These are phyloP conservation scores for Micromonas pusilla DNA, from an alignment of 139 green algal species.

Conservation along the genomic window DNA sequence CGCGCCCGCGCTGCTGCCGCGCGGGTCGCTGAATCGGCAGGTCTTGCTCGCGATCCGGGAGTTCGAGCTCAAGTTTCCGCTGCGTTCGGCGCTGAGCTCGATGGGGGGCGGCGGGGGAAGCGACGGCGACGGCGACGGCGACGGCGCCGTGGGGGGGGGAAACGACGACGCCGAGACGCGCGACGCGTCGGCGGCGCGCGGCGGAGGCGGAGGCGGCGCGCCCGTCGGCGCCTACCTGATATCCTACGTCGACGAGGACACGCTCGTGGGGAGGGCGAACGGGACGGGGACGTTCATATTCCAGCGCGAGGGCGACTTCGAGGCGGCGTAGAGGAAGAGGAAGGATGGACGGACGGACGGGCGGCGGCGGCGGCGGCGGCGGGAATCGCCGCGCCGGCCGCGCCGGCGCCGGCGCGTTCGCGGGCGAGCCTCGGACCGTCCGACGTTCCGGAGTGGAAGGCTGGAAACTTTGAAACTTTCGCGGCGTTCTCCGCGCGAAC, in stretches of 20 bases:
- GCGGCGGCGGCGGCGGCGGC: too few relatives aligned
- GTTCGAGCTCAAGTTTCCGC: constrained; percentile 20
- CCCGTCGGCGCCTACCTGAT: constrained; percentile 13
- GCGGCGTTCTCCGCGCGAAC: too few relatives aligned
- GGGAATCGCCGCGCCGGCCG: too few relatives aligned
- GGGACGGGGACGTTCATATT: constrained; percentile 13
- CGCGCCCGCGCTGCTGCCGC: constrained; percentile 17
- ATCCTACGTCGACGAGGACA: constrained; percentile 22
- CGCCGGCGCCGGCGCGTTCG: too few relatives aligned
- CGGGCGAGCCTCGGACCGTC: too few relatives aligned
- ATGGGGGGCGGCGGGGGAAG: neutral
- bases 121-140: neutral
- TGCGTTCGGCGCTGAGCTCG: neutral
- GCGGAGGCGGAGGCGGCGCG: neutral
- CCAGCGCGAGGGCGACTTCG: neutral
- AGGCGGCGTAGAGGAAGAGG: neutral
- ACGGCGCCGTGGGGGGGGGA: too few relatives aligned
- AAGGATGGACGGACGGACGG: too few relatives aligned
- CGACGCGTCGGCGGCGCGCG: neutral
- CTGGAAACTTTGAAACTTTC: too few relatives aligned
- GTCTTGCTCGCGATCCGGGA: constrained; percentile 14
- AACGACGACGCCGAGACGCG: too few relatives aligned
- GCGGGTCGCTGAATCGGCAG: neutral
- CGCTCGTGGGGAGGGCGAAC: constrained; percentile 3
- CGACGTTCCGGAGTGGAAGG: too few relatives aligned